Conservation (phyloP, 257 asterid genomes). For the Ophiorrhiza pumila region DNA sequence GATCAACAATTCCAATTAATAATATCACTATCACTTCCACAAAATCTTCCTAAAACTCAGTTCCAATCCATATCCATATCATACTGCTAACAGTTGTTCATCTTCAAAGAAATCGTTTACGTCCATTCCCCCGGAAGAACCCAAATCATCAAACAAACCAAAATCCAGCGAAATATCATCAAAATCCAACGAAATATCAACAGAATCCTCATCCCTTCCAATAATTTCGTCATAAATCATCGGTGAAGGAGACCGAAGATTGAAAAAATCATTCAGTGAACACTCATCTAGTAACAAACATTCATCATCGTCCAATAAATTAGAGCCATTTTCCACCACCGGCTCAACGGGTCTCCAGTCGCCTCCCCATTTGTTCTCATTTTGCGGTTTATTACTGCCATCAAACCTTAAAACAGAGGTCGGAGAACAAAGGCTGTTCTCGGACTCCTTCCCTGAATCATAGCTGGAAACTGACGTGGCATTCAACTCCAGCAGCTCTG, state of each 20-base stretch:
- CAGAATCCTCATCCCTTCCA: slow-evolving; percentile 3
- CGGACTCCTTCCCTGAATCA: slow-evolving; percentile 34
- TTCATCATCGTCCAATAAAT: slow-evolving; percentile 19
- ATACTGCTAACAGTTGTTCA: slow-evolving; percentile 8
- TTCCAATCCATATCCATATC: not conserved
- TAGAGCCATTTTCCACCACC: not conserved
- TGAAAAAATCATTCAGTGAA: slow-evolving; percentile 32
- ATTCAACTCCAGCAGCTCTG: not conserved
- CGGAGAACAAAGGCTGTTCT: slow-evolving; percentile 36
- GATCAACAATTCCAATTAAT: not conserved
- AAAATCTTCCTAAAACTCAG: not conserved
- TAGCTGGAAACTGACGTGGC: slow-evolving; percentile 26
- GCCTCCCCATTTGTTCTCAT: not conserved
- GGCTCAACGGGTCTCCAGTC: slow-evolving; percentile 14
- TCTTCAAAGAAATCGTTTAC: slow-evolving; percentile 36
- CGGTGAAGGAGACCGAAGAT: slow-evolving; percentile 39
- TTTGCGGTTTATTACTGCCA: not conserved
- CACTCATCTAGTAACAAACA: slow-evolving; percentile 37
- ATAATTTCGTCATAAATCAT: slow-evolving; percentile 27
- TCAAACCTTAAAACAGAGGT: slow-evolving; percentile 46
- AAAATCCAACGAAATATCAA: slow-evolving; percentile 18
- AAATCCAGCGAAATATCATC: slow-evolving; percentile 21
- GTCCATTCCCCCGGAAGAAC: slow-evolving; percentile 32
- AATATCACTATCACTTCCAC: not conserved
- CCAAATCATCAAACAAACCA: slow-evolving; percentile 29